These are phyloP conservation scores for Steccherinum ochraceum DNA, from an alignment of 768 basidiomycete species.

Conservation along the genomic window DNA sequence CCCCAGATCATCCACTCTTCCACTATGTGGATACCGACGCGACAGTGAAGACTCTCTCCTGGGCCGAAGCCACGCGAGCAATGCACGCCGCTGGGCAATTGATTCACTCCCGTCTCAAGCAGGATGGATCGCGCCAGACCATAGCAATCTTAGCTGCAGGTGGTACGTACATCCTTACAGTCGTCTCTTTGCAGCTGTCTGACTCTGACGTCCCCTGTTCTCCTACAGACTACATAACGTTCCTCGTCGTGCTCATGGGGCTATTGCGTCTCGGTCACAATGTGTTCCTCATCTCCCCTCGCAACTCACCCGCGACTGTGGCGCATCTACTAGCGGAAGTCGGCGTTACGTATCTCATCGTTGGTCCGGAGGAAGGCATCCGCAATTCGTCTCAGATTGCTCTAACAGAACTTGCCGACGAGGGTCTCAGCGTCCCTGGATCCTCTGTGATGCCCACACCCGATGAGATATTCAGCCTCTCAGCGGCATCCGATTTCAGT, in stretches of 20 bases:
- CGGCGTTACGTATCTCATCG: slow-evolving; percentile 17
- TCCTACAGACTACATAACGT: slow-evolving; percentile 6
- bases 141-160: too few species aligned
- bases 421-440: background rate
- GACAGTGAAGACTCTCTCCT: slow-evolving; percentile 1
- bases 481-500: background rate
- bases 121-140: too few species aligned
- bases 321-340: slow-evolving; percentile 23
- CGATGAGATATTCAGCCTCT: slow-evolving; percentile 9
- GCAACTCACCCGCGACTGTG: slow-evolving; percentile 17
- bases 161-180: too few species aligned
- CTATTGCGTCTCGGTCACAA: background rate
- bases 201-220: too few species aligned
- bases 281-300: slow-evolving; percentile 16
- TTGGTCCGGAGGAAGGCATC: slow-evolving; percentile 21
- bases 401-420: slow-evolving; percentile 12
- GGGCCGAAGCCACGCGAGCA: slow-evolving; percentile 7
- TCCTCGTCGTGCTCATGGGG: background rate
- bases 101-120: too few species aligned
- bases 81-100: slow-evolving; percentile 8
- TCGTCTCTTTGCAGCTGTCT: too few species aligned
- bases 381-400: slow-evolving; percentile 14
- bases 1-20: slow-evolving; percentile 24
- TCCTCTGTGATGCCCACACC: slow-evolving; percentile 11
- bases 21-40: slow-evolving; percentile 16